Conservation (phyloP, 2,329 filamentous ascomycete genomes). For the Beauveria sp. region DNA sequence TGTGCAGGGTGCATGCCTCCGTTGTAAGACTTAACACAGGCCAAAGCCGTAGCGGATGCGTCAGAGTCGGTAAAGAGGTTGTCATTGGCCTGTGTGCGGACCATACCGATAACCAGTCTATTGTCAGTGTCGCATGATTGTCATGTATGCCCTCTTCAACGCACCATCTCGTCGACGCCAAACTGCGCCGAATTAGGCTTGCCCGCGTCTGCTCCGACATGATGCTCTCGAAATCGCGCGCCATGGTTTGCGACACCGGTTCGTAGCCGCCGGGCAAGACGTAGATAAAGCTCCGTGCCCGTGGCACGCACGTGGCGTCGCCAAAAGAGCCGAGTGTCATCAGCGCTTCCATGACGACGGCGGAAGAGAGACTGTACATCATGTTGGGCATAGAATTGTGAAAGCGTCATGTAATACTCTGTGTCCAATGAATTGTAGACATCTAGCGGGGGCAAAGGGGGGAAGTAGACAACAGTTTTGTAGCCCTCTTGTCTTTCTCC, state of each 20-base stretch:
- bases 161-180: conserved; percentile 18
- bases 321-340: background rate
- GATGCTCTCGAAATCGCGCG: conserved; percentile 18
- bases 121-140: background rate
- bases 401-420: background rate
- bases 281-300: conserved; percentile 21
- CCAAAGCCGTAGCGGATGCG: conserved; percentile 19
- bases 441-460: background rate
- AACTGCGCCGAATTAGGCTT: conserved; percentile 15
- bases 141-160: background rate
- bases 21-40: conserved; percentile 19
- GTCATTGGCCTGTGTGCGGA: conserved; percentile 17
- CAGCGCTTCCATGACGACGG: background rate
- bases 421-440: background rate
- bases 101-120: conserved; percentile 15
- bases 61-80: conserved; percentile 19
- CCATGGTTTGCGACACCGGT: conserved; percentile 23
- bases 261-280: conserved; percentile 26
- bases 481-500: background rate
- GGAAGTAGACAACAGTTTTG: background rate
- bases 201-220: conserved; percentile 13
- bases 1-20: conserved; percentile 11
- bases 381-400: background rate
- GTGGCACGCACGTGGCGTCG: background rate
- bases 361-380: background rate